Conservation (phyloP, 805 yeast genomes). For the Schwanniomyces sp. region DNA sequence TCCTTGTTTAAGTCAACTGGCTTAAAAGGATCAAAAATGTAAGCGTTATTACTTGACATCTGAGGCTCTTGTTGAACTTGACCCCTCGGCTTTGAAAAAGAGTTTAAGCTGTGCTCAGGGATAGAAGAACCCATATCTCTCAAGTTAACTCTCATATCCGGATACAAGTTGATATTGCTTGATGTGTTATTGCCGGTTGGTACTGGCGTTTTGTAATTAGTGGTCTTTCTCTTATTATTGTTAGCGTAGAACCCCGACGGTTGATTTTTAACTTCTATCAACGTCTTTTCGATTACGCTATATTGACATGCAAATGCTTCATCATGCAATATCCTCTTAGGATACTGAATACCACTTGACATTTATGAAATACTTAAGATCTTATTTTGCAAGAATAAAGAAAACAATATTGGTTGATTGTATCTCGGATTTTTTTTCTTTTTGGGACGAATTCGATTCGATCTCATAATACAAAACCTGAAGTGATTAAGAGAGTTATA, state of each 20-base stretch:
- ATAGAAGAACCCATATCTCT: not conserved
- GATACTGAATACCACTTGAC: slow-evolving; percentile 7
- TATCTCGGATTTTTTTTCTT: not conserved
- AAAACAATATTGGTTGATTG: not conserved
- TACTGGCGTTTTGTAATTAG: not conserved
- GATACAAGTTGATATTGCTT: not conserved
- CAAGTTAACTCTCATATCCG: not conserved
- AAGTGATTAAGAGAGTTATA: not conserved
- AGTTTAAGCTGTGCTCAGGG: not conserved
- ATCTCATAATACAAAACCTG: not conserved
- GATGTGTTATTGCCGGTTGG: not conserved
- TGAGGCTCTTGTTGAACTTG: not conserved
- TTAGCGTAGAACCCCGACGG: slow-evolving; percentile 14
- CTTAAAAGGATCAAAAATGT: slow-evolving; percentile 27
- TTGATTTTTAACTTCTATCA: slow-evolving; percentile 33
- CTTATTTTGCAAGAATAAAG: not conserved
- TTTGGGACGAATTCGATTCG: not conserved
- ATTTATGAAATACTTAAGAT: not conserved
- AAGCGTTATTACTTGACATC: not conserved
- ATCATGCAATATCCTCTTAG: slow-evolving; percentile 22
- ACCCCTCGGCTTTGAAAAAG: not conserved
- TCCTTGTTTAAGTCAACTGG: slow-evolving; percentile 13
- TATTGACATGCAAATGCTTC: slow-evolving; percentile 36
- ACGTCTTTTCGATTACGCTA: slow-evolving; percentile 30
- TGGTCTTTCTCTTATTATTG: not conserved